phyloP scores from a whole-genome alignment of 352 stramenopile genomes.

The Phytophthora podocarpi region DNA sequence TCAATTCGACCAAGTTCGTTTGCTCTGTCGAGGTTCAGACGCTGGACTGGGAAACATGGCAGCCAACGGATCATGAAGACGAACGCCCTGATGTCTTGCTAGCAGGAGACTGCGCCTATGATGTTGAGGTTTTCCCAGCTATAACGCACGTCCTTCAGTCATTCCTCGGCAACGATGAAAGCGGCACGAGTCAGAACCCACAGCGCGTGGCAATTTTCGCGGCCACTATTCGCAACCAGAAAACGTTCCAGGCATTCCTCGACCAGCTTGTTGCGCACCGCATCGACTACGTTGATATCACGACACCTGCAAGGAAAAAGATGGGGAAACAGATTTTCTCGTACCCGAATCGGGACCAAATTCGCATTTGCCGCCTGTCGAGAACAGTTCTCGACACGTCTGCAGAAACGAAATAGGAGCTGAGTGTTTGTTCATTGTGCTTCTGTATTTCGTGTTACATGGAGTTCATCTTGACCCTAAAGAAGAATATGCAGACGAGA shows the following conservation, averaged over 20 bases:
- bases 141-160: conserved; percentile 61
- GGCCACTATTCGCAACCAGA: conserved; percentile 75
- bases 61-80: conserved; percentile 34
- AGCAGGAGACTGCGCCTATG: conserved; percentile 81
- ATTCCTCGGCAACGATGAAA: conserved; percentile 47
- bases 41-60: conserved; percentile 79
- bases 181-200: background rate
- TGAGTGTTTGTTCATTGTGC: conserved; percentile 1
- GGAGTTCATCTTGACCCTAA: conserved; percentile 47
- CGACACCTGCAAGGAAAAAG: conserved; percentile 32
- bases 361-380: conserved; percentile 68
- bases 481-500: conserved; percentile 38
- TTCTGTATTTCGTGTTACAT: conserved; percentile 24
- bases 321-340: conserved; percentile 55
- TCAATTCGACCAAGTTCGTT: conserved; percentile 54
- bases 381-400: conserved; percentile 10
- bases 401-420: conserved; percentile 10
- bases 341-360: conserved; percentile 73
- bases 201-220: conserved; percentile 72
- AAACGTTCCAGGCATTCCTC: conserved; percentile 79
- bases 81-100: conserved; percentile 60
- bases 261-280: conserved; percentile 51
- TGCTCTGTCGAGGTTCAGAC: conserved; percentile 62
- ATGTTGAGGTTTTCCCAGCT: conserved; percentile 61
- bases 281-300: conserved; percentile 78